These are phyloP conservation scores for Claviceps monticola DNA, from an alignment of 2,329 filamentous ascomycete genomes.

Conservation along the genomic window DNA sequence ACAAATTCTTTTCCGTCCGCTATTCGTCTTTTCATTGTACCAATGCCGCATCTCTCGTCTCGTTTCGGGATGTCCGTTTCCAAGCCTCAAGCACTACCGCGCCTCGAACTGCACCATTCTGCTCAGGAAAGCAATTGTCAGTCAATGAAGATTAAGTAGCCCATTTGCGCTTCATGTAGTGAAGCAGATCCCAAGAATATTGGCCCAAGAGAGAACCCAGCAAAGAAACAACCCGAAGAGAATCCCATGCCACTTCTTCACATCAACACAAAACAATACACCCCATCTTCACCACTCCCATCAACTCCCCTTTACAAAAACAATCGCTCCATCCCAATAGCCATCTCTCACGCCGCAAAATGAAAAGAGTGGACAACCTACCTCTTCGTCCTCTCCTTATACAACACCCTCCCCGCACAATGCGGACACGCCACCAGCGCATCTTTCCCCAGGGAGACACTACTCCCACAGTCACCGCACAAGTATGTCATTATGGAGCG, in stretches of 20 bases:
- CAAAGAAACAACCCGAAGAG: too few relatives aligned
- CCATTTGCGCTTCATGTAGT: background rate
- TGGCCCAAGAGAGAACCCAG: too few relatives aligned
- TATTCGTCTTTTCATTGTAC: too few relatives aligned
- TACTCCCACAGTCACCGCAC: slow-evolving; percentile 30
- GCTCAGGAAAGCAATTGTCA: background rate
- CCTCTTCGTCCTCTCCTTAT: slow-evolving; percentile 97
- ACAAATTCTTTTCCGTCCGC: too few relatives aligned
- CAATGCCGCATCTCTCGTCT: too few relatives aligned
- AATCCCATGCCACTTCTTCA: too few relatives aligned
- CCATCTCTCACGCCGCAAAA: background rate
- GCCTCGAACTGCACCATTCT: slow-evolving; percentile 99
- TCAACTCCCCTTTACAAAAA: too few relatives aligned
- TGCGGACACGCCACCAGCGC: slow-evolving; percentile 35
- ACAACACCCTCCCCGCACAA: slow-evolving; percentile 88
- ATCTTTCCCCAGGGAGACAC: slow-evolving; percentile 27
- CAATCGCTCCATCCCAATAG: background rate
- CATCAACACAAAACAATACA: too few relatives aligned
- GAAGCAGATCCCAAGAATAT: too few relatives aligned
- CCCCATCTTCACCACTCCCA: too few relatives aligned
- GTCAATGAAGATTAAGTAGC: background rate
- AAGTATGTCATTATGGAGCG: slow-evolving; percentile 25
- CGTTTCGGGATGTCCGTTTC: too few relatives aligned
- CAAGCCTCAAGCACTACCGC: slow-evolving; percentile 33
- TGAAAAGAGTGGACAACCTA: slow-evolving; percentile 29